phyloP scores from a whole-genome alignment of 306 rosid genomes.

The Geum urbanum region DNA sequence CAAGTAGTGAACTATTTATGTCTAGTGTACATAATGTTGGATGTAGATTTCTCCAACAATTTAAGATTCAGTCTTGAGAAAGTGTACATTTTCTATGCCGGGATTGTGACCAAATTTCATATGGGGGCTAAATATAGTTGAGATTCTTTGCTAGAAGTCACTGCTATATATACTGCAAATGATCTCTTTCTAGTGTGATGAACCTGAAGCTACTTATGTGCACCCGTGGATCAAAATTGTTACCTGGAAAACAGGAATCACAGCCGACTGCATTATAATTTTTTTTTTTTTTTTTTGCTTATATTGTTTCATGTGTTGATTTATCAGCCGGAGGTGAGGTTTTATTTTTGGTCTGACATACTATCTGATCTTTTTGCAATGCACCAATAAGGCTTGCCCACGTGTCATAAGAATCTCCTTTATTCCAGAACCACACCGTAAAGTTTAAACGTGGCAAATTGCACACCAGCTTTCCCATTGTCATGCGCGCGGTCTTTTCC shows the following conservation, averaged over 20 bases:
- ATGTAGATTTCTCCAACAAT: not conserved
- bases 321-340: no score
- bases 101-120: not conserved
- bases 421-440: not conserved
- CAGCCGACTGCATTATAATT: no score
- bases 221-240: no score
- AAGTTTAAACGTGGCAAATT: conserved; percentile 27
- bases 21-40: not conserved
- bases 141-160: no score
- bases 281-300: not conserved
- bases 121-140: no score
- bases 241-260: no score
- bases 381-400: conserved; percentile 12
- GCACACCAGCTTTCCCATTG: conserved; percentile 2
- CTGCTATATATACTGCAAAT: no score
- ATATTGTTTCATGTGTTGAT: not conserved
- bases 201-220: no score
- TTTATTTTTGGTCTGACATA: not conserved
- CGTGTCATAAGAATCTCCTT: conserved; percentile 14
- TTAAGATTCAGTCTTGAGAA: not conserved
- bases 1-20: not conserved
- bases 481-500: not conserved
- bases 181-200: no score
- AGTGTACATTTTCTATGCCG: not conserved
- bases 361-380: conserved; percentile 4